Evolutionary conservation across 2,329 filamentous ascomycete genomes (phyloP).

Genomic region (Neurospora sp.): DNA sequence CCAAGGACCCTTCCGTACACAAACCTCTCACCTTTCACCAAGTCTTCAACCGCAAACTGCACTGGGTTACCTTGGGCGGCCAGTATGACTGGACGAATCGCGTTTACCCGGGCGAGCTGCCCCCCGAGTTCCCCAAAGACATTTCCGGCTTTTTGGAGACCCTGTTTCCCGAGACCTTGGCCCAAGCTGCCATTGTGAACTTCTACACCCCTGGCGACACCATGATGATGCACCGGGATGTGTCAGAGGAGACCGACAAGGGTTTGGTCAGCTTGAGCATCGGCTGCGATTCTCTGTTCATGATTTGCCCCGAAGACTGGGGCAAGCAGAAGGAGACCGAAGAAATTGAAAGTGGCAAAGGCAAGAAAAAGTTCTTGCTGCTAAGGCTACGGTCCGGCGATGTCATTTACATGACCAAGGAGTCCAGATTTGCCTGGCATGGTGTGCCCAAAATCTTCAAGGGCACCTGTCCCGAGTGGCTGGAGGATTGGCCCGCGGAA

Average conservation of each 20-base stretch:
- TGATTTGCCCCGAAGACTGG: conserved; percentile 57
- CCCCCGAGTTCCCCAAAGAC: conserved; percentile 66
- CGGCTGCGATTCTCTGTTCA: conserved; percentile 83
- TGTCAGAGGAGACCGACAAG: conserved; percentile 71
- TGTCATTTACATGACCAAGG: conserved; percentile 77
- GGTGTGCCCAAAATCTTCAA: conserved; percentile 80
- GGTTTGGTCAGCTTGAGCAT: conserved; percentile 79
- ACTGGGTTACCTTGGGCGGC: conserved; percentile 89
- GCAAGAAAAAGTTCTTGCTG: conserved; percentile 40
- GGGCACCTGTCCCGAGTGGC: conserved; percentile 64
- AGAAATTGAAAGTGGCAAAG: not conserved
- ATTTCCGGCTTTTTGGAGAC: conserved; percentile 55
- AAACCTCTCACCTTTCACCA: conserved; percentile 59
- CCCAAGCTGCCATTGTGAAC: conserved; percentile 90
- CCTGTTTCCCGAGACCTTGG: conserved; percentile 65
- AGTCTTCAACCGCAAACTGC: conserved; percentile 68
- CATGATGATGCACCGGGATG: conserved; percentile 85
- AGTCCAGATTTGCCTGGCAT: conserved; percentile 86
- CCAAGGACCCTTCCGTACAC: conserved; percentile 66
- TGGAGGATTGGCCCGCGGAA: conserved; percentile 63
- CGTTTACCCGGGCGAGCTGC: conserved; percentile 58
- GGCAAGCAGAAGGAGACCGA: conserved; percentile 14
- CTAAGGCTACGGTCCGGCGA: conserved; percentile 74
- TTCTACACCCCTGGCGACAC: conserved; percentile 86
- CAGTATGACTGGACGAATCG: conserved; percentile 96